Evolutionary conservation across 106 monocot species (phyloP).

Genomic region (Vanilla planifolia): DNA sequence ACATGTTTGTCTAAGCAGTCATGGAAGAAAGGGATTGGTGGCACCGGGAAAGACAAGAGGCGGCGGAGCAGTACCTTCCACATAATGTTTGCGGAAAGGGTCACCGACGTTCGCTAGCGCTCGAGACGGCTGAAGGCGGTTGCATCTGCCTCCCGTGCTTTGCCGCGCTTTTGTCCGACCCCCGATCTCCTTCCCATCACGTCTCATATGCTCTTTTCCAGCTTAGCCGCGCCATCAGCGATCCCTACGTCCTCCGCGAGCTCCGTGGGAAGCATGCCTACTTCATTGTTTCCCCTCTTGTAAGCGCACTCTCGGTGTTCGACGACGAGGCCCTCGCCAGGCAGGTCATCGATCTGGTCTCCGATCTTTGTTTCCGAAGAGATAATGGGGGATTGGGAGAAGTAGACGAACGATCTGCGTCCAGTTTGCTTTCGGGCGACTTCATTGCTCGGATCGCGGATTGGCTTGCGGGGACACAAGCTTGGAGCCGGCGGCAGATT

Average conservation of each 20-base stretch:
- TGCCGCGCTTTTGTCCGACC: conserved; percentile 51
- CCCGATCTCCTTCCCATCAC: conserved; percentile 57
- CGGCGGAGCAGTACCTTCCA: too few species aligned
- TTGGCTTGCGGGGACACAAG: conserved; percentile 29
- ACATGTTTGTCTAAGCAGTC: too few species aligned
- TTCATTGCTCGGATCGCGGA: conserved; percentile 54
- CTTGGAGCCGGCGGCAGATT: conserved; percentile 60
- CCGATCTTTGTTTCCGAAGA: conserved; percentile 28
- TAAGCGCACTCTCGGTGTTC: conserved; percentile 34
- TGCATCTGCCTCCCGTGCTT: conserved; percentile 74
- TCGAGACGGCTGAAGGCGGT: conserved; percentile 9
- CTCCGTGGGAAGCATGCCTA: conserved; percentile 31
- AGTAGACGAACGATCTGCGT: not conserved
- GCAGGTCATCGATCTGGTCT: conserved; percentile 46
- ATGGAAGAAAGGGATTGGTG: not conserved
- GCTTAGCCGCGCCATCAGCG: conserved; percentile 42
- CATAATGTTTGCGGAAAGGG: conserved; percentile 3
- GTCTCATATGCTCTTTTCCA: conserved; percentile 71
- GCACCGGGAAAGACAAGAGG: not conserved
- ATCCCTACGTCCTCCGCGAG: conserved; percentile 1
- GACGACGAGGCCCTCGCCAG: conserved; percentile 46
- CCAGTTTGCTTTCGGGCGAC: conserved; percentile 31
- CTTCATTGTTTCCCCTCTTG: conserved; percentile 49
- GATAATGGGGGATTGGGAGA: not conserved
- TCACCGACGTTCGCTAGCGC: not conserved